Base-by-base conservation (phyloP, 1,139 yeast genomes). In the Zhuliangozyma parablackwelliae region DNA sequence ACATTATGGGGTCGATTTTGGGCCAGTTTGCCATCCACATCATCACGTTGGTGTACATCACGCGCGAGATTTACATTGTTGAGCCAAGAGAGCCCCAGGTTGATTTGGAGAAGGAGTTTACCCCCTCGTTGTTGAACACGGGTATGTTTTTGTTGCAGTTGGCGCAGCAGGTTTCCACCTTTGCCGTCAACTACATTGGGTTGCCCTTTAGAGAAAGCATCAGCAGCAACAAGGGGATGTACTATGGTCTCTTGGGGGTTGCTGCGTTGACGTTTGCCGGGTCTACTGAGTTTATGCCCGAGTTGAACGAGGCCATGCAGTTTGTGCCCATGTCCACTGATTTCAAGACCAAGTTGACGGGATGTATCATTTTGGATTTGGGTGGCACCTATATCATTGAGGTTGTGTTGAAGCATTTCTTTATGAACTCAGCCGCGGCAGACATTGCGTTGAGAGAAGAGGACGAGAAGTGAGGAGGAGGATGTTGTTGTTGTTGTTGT, bases 111-210 rank as follows among this genome's bases (percentile, higher is more conserved):
- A 90, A 90, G 59, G 82, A 76, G 50, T 92, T 92, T 55, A 61
- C 69, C 43, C 98, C 98, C 31, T 89, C 97, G 3, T 72, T 92
- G 55, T 77, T 92, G 56, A 94, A 94, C 65, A 92, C 98, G 26
- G 97, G 97, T 51, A 90, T 92, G 73, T 94, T 90, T 65, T 75
- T 92, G 57, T 75, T 92, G 44, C 97, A 90, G 63, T 75, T 92
- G 51, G 95, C 96, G 16, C 97, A 92, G 68, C 97, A 92, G 65
- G 95, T 94, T 33, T 87, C 97, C 10, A 92, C 99, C 0, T 92
- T 92, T 69, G 97, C 97, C 11, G 97, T 94, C 43, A 92, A 92
- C 66, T 92, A 92, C 63, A 96, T 88, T 68, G 99, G 99, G 35
- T 80, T 85, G 49, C 99, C 99, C 37, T 94, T 94, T 70, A 83